Evolutionary conservation across 257 asterid genomes (phyloP), one percentile per base, ranked within the genome.

Genomic region (Nicotiana paniculata): DNA sequence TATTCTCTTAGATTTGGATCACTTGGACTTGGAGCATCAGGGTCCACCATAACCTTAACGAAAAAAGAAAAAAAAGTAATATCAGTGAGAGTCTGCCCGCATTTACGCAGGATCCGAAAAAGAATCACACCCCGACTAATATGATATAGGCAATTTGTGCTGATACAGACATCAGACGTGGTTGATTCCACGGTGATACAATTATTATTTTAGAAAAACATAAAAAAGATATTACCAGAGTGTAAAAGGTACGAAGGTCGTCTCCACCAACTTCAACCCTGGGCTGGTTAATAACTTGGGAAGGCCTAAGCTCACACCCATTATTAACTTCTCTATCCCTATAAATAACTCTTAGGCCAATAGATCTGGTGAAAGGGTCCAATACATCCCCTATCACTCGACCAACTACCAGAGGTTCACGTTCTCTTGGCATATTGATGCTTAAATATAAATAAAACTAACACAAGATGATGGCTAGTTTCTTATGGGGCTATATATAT

Each of bases 211-310:
- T 1, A 28, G 30, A 28, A 28, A 32, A 9, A 9, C 57, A 51
- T 51, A 11, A 3, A 13, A 32, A 39, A 21, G 24, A 5, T 43
- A 39, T 59, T 86, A 93, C 97, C 72, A 90, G 88, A 54, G 97
- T 92, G 86, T 81, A 93, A 85, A 87, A 93, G 64, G 93, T 92
- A 16, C 97, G 93, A 9, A 93, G 93, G 61, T 93, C 97, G 1
- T 90, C 90, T 0, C 97, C 97, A 9, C 97, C 97, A 66, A 93
- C 83, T 26, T 93, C 95, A 76, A 92, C 93, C 88, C 94, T 84
- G 8, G 97, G 97, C 48, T 86, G 95, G 88, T 86, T 90, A 37
- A 86, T 75, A 37, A 92, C 48, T 21, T 92, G 97, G 54, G 97
- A 93, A 0, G 97, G 97, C 81, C 88, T 83, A 4, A 93, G 89